Evolutionary conservation across 2,329 filamentous ascomycete genomes (phyloP), one percentile per base, ranked within the genome.

Genomic region (Cladophialophora carrionii): DNA sequence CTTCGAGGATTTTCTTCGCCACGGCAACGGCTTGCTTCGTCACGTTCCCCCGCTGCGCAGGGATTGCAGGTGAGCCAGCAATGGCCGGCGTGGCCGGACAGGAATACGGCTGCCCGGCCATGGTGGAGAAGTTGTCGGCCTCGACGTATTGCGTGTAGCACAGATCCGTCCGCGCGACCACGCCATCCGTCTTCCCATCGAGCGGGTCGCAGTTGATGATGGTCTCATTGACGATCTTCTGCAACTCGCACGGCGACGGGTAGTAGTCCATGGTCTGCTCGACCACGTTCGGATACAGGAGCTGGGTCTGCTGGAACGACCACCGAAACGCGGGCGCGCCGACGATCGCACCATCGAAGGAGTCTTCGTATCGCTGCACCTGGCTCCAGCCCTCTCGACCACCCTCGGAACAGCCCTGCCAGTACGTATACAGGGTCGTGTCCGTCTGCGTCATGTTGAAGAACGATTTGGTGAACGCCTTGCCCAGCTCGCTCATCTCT

Each of bases 131-230:
- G 70, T 85, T 78, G 72, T 80, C 22, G 20, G 48, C 48, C 48
- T 51, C 48, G 48, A 51, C 48, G 8, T 14, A 82, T 49, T 80
- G 70, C 5, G 81, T 68, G 62, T 75, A 77, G 76, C 81, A 83
- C 8, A 83, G 76, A 59, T 83, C 81, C 0, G 78, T 79, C 4
- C 82, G 77, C 7, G 80, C 76, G 51, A 87, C 77, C 4, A 87
- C 82, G 12, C 84, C 83, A 62, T 87, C 84, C 0, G 76, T 78
- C 52, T 78, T 77, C 5, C 85, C 84, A 62, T 87, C 85, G 5
- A 87, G 76, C 7, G 79, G 75, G 66, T 87, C 84, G 57, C 85
- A 87, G 41, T 80, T 80, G 1, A 76, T 75, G 54, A 87, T 85
- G 4, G 84, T 86, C 46, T 78, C 76, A 70, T 85, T 86, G 22